Base-by-base conservation (phyloP, 2,329 filamentous ascomycete species). In the Pseudohalonectria lignicola region DNA sequence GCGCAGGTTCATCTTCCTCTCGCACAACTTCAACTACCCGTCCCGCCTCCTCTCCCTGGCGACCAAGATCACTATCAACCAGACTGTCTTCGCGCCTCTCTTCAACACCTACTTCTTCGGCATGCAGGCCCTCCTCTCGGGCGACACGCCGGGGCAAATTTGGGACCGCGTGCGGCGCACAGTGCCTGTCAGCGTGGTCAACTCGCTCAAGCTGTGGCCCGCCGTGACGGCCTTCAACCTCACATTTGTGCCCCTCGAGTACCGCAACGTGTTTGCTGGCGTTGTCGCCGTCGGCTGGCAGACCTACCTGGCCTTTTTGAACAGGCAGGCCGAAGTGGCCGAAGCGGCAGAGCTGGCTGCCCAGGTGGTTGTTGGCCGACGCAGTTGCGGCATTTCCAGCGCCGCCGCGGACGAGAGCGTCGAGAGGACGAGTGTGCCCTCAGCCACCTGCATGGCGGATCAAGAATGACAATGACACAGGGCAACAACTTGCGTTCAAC, bases 251-350 rank as follows among this genome's bases (percentile, higher is more conserved):
- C 76, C 79, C 19, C 66, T 86, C 34, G 78, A 90, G 52, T 90
- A 86, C 58, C 69, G 88, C 36, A 84, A 78, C 49, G 71, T 94
- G 13, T 92, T 94, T 48, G 76, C 82, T 0, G 86, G 84, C 1
- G 62, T 82, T 6, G 72, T 94, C 46, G 85, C 86, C 1, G 81
- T 94, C 37, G 84, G 83, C 0, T 95, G 88, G 88, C 88, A 94
- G 70, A 87, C 86, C 1, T 95, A 94, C 66, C 53, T 95, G 49
- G 85, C 79, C 48, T 83, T 78, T 57, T 59, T 94, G 51, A 94
- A 94, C 51, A 31, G 28, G 17, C 18, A 31, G 28, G 36, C 36
- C 28, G 36, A 37, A n/a, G 15, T 37, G 36, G 17, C 28, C 13
- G 26, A 23, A 9, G 21, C 23, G 15, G 34, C 28, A 26, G 17